Evolutionary conservation across 257 asterid genomes (phyloP).

Genomic region (Verbascum thapsus): DNA sequence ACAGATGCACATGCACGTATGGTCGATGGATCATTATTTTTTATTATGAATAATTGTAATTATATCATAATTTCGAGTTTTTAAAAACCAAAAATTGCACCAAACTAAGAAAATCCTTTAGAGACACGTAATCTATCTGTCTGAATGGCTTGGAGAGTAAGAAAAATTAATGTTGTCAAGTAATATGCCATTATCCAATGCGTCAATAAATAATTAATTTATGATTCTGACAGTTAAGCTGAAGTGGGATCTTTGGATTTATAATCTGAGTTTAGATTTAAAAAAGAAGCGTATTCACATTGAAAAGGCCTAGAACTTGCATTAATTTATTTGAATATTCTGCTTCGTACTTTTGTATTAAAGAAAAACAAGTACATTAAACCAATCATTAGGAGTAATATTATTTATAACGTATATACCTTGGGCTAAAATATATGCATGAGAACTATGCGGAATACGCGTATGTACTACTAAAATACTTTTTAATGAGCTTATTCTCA

Average conservation of each 20-base stretch:
- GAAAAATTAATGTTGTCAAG: slow-evolving; percentile 18
- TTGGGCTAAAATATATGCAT: neutral
- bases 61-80: too few relatives aligned
- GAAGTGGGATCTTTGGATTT: slow-evolving; percentile 17
- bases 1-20: too few relatives aligned
- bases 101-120: neutral
- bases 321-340: slow-evolving; percentile 14
- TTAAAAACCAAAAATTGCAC: too few relatives aligned
- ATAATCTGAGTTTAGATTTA: slow-evolving; percentile 23
- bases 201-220: neutral
- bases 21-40: too few relatives aligned
- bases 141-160: slow-evolving; percentile 18
- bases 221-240: slow-evolving; percentile 38
- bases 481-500: too few relatives aligned
- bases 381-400: slow-evolving; percentile 34
- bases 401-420: slow-evolving; percentile 14
- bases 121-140: neutral
- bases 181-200: neutral
- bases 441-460: slow-evolving; percentile 18
- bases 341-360: neutral
- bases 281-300: slow-evolving; percentile 32
- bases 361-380: neutral
- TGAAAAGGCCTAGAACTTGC: slow-evolving; percentile 21
- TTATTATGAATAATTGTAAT: too few relatives aligned
- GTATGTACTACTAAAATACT: slow-evolving; percentile 7